These are phyloP conservation scores for Mollisiaceae sp. DNA, from an alignment of 2,329 filamentous ascomycete genomes.

Conservation along the genomic window DNA sequence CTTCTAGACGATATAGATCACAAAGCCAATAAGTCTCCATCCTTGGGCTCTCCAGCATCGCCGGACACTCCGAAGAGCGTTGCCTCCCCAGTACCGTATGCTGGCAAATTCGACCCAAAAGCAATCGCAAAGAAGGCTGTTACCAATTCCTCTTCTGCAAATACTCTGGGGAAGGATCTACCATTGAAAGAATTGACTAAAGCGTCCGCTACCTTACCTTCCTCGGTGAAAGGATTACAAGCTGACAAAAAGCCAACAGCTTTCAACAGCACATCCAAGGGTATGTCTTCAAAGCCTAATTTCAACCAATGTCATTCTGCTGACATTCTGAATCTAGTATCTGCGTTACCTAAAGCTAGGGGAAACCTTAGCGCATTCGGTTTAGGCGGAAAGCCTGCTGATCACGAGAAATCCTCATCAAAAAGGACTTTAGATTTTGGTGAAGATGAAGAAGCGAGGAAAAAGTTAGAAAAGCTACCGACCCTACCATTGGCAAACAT, in stretches of 20 bases:
- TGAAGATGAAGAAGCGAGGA: constrained; percentile 84
- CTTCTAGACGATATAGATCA: constrained; percentile 76
- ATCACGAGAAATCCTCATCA: constrained; percentile 67
- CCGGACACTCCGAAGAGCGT: constrained; percentile 53
- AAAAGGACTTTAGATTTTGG: constrained; percentile 84
- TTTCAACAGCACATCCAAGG: constrained; percentile 47
- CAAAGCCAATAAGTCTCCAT: constrained; percentile 57
- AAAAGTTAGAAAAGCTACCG: constrained; percentile 90
- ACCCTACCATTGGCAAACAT: constrained; percentile 70
- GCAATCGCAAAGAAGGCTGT: constrained; percentile 81
- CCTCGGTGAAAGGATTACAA: constrained; percentile 46
- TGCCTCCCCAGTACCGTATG: constrained; percentile 64
- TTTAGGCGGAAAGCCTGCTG: constrained; percentile 70
- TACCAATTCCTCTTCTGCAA: constrained; percentile 58
- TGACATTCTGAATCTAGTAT: constrained; percentile 40
- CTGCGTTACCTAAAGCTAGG: constrained; percentile 68
- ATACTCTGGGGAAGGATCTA: constrained; percentile 61
- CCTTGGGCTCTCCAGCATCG: constrained; percentile 56
- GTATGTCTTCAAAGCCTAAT: constrained; percentile 39
- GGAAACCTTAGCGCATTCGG: constrained; percentile 85
- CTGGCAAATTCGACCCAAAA: constrained; percentile 86
- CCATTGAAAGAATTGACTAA: constrained; percentile 53
- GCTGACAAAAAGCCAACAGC: constrained; percentile 50
- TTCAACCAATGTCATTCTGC: constrained; percentile 12
- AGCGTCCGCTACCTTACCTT: constrained; percentile 49